Percentiles rank a stretch among this genome's conserved stretches.
These are phyloP conservation scores for Triticum turgidum DNA, from an alignment of 176 grass and related monocot genomes.

Conservation along the genomic window DNA sequence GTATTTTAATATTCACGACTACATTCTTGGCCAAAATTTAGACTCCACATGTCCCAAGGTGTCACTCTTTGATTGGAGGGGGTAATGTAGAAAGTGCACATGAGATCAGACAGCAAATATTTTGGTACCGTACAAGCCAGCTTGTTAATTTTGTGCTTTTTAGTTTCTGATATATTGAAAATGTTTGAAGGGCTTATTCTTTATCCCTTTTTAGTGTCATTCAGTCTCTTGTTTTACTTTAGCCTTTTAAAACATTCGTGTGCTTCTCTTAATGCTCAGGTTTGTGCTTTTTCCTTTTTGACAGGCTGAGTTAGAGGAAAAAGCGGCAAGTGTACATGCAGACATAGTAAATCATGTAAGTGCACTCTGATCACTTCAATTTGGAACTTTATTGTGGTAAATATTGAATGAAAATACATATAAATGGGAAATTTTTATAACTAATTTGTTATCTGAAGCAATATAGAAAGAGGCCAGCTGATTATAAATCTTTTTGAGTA, in stretches of 20 bases:
- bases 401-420: conserved; percentile 23
- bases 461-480: not conserved
- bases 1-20: not conserved
- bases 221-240: conserved; percentile 9
- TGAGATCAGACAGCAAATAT: not conserved
- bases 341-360: conserved; percentile 90
- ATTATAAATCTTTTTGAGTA: not conserved
- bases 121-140: not conserved
- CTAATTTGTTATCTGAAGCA: conserved; percentile 20
- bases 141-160: conserved; percentile 16
- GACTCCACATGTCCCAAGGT: not conserved
- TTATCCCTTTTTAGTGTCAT: not conserved
- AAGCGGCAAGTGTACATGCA: conserved; percentile 50
- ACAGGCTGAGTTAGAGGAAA: conserved; percentile 75
- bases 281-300: conserved; percentile 42
- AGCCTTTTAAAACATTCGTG: not conserved
- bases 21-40: not conserved
- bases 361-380: not conserved
- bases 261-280: conserved; percentile 10
- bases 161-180: conserved; percentile 21
- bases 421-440: not conserved
- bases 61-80: not conserved
- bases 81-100: not conserved
- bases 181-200: not conserved
- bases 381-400: conserved; percentile 3